phyloP scores from a whole-genome alignment of 257 asterid genomes.

The Echium plantagineum region DNA sequence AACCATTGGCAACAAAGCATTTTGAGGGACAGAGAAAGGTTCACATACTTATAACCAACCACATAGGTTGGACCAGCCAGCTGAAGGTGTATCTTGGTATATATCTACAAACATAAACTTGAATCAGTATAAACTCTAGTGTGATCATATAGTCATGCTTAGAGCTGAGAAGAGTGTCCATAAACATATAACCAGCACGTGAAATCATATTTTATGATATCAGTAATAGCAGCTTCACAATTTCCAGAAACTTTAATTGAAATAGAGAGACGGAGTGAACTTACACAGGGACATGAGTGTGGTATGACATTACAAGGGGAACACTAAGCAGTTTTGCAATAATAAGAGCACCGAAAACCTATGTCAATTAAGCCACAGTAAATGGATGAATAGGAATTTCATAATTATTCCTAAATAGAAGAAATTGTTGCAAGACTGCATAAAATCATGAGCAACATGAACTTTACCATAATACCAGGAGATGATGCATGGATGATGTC shows the following conservation, averaged over 20 bases:
- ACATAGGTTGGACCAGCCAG: conserved; percentile 96
- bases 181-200: not conserved
- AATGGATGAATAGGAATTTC: not conserved
- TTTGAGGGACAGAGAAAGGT: not conserved
- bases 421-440: not conserved
- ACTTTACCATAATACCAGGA: conserved; percentile 86
- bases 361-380: not conserved
- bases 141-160: not conserved
- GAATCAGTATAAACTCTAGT: conserved; percentile 18
- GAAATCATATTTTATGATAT: conserved; percentile 1
- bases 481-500: conserved; percentile 97
- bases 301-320: conserved; percentile 91
- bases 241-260: not conserved
- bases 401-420: not conserved
- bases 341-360: conserved; percentile 91
- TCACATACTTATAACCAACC: conserved; percentile 72
- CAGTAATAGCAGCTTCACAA: conserved; percentile 1
- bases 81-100: conserved; percentile 92
- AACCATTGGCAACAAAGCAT: not conserved
- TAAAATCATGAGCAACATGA: conserved; percentile 9
- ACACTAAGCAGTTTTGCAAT: conserved; percentile 75
- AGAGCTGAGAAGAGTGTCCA: not conserved
- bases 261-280: conserved; percentile 10
- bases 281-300: conserved; percentile 97
- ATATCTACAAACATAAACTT: conserved; percentile 45